Conservation (phyloP, 495 filamentous ascomycete species). For the Tuber indicum region DNA sequence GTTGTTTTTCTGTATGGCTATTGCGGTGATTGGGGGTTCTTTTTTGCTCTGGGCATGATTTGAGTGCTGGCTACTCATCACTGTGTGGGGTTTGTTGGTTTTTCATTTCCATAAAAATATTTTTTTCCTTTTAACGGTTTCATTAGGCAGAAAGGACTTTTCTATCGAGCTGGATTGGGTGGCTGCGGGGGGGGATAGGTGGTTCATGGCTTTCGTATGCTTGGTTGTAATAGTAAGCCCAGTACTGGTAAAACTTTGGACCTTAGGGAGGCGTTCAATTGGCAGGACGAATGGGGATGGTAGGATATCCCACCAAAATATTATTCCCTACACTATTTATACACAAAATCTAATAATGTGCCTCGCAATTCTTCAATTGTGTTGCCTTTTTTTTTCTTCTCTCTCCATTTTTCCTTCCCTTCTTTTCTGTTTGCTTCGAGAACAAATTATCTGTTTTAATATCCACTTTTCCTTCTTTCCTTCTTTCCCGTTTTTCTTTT, state of each 20-base stretch:
- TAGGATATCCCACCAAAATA: conserved; percentile 32
- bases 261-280: conserved; percentile 38
- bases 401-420: not conserved
- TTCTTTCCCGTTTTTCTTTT: not conserved
- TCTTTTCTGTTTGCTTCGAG: not conserved
- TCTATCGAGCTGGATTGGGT: conserved; percentile 36
- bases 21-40: conserved; percentile 44
- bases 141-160: conserved; percentile 28
- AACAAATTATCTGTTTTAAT: not conserved
- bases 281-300: conserved; percentile 29
- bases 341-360: not conserved
- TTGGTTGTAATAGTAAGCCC: conserved; percentile 40
- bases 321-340: conserved; percentile 20
- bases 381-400: not conserved
- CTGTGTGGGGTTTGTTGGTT: conserved; percentile 45
- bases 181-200: conserved; percentile 29
- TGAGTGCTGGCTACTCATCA: not conserved
- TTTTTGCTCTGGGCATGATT: conserved; percentile 43
- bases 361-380: not conserved
- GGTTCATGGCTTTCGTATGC: conserved; percentile 33
- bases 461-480: not conserved
- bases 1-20: conserved; percentile 49
- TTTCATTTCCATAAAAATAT: conserved; percentile 13
- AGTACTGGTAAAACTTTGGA: conserved; percentile 36
- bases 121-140: conserved; percentile 40